Conservation (phyloP, 1,284 basidiomycete genomes). For the Irpex rosettiformis region DNA sequence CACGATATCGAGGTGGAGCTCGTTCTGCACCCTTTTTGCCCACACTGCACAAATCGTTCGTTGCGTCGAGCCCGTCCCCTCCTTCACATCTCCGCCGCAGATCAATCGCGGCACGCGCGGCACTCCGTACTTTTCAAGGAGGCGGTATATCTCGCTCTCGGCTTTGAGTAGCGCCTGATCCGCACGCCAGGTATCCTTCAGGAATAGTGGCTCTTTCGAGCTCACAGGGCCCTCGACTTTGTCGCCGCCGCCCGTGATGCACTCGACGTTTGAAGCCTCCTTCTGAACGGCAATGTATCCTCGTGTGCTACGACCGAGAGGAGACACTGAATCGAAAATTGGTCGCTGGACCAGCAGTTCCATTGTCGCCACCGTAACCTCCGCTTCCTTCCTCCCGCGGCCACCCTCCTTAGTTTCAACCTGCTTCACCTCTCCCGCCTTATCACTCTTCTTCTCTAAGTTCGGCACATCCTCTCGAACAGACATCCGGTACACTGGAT, state of each 20-base stretch:
- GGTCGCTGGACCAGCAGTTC: constrained; percentile 4
- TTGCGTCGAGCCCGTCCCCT: neutral
- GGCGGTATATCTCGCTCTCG: neutral
- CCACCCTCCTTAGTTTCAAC: too few relatives aligned
- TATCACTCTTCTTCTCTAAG: neutral
- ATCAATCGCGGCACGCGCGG: constrained; percentile 1
- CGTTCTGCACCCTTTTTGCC: neutral
- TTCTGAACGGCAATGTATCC: constrained; percentile 5
- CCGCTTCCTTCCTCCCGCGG: neutral
- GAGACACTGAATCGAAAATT: neutral
- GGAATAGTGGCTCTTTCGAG: constrained; percentile 1
- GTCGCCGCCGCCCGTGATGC: neutral
- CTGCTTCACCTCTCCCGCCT: too few relatives aligned
- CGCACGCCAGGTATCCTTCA: constrained; percentile 7
- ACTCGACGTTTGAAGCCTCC: neutral
- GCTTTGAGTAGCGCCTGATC: neutral
- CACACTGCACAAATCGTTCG: neutral
- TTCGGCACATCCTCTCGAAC: neutral
- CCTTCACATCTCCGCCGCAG: constrained; percentile 6
- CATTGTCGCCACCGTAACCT: neutral
- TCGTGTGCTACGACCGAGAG: neutral
- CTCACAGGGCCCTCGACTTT: too few relatives aligned
- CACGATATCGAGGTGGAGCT: neutral
- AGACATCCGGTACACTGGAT: neutral
- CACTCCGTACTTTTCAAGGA: neutral